Base-by-base conservation (phyloP, 1,284 basidiomycete species). In the Cryptococcus sp. region DNA sequence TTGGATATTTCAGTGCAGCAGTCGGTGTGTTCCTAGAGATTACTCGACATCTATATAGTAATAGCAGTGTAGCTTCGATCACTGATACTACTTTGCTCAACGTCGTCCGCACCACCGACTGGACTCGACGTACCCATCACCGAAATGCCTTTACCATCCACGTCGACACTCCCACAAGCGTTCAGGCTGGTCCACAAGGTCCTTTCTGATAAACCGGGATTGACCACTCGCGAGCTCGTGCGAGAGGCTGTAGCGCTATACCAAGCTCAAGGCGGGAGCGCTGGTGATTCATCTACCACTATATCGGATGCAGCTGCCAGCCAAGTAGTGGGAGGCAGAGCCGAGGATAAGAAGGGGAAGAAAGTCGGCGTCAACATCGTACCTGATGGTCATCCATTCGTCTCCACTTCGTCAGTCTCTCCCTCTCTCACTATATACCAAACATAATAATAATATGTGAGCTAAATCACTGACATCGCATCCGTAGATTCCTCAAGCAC, bases 351-450 rank as follows among this genome's bases (percentile, higher is more conserved):
- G 11, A 25, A 54, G 29, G 20, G 22, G 23, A 25, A 15, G 45
- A 50, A 25, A 46, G 46, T 45, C 8, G 56, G 55, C 7, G 58
- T 52, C 13, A 64, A 51, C 29, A 43, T 49, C 16, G 62, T 74
- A 4, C 72, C 73, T 16, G 63, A 65, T 23, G 70, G 65, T 13
- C 73, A 75, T 58, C 73, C 72, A 6, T 77, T 73, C 41, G 46
- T 69, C 7, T 74, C 73, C 17, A 64, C 60, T n/a, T 59, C 51
- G 75, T 75, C 60, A 67, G 73, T 74, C 5, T 49, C n/a, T n/a
- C n/a, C n/a, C n/a, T n/a, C n/a, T 22, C 29, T 13, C 43, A 29
- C 6, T 25, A 29, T 38, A 34, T 15, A 26, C 7, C 37, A 17
- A 25, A 10, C 20, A 23, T 17, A 15, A 15, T 5, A 6, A 19